Conservation (phyloP, 2,329 filamentous ascomycete genomes). For the Ophiosphaerella korrae region DNA sequence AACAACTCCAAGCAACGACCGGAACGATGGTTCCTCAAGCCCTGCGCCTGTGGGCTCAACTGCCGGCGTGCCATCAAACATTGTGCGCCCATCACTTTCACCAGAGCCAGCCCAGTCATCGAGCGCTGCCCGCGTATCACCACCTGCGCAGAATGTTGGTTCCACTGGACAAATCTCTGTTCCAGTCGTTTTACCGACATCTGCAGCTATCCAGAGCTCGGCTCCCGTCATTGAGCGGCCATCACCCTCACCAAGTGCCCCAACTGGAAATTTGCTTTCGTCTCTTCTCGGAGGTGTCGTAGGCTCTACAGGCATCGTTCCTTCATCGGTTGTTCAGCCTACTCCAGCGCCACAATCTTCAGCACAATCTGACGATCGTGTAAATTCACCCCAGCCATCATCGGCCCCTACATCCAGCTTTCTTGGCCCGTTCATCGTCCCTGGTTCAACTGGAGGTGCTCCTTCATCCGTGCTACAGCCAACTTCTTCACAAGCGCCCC, state of each 20-base stretch:
- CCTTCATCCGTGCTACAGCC: slow-evolving; percentile 16
- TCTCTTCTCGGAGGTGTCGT: slow-evolving; percentile 21
- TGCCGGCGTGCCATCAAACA: background rate
- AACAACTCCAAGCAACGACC: background rate
- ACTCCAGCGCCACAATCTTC: slow-evolving; percentile 10
- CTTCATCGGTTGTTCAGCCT: slow-evolving; percentile 27
- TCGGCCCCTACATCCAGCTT: slow-evolving; percentile 22
- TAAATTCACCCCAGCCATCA: slow-evolving; percentile 10
- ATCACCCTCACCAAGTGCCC: slow-evolving; percentile 1
- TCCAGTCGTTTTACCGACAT: too few relatives aligned
- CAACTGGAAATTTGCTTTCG: slow-evolving; percentile 9
- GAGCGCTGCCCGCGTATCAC: background rate
- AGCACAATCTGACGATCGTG: slow-evolving; percentile 10
- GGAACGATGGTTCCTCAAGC: background rate
- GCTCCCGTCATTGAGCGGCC: background rate
- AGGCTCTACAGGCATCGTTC: slow-evolving; percentile 25
- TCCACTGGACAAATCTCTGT: slow-evolving; percentile 1
- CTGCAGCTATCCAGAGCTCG: too few relatives aligned
- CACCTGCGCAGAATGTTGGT: background rate
- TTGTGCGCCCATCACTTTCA: background rate
- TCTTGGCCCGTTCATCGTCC: slow-evolving; percentile 29
- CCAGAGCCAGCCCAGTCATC: background rate
- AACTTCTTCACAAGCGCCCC: slow-evolving; percentile 3
- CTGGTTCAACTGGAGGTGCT: slow-evolving; percentile 26
- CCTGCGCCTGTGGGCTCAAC: background rate